phyloP scores from a whole-genome alignment of 2,329 filamentous ascomycete species.

The Penicillium janthinellum region DNA sequence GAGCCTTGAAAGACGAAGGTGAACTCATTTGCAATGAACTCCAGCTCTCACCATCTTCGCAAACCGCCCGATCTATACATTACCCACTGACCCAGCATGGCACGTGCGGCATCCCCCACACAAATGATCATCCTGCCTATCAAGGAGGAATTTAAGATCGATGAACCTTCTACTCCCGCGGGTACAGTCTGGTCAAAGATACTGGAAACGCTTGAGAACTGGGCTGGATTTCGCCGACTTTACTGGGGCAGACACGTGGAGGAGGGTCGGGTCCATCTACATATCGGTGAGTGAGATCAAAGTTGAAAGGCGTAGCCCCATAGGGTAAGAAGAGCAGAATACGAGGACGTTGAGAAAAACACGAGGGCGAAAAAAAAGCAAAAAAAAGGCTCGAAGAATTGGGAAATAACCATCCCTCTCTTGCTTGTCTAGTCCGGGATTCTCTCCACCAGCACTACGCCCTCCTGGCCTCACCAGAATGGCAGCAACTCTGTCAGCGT shows the following conservation, averaged over 20 bases:
- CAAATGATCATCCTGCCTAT: slow-evolving; percentile 40
- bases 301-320: background rate
- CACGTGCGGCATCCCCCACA: slow-evolving; percentile 23
- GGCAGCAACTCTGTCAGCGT: slow-evolving; percentile 13
- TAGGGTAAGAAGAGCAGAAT: background rate
- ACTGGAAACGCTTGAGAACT: slow-evolving; percentile 22
- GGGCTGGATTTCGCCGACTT: slow-evolving; percentile 28
- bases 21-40: background rate
- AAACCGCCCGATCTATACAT: background rate
- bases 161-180: slow-evolving; percentile 58
- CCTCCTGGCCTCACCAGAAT: slow-evolving; percentile 27
- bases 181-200: slow-evolving; percentile 26
- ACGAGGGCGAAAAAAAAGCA: slow-evolving; percentile 3
- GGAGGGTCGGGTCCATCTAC: slow-evolving; percentile 33
- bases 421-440: slow-evolving; percentile 19
- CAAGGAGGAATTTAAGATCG: slow-evolving; percentile 45
- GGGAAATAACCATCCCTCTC: background rate
- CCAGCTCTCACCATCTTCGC: background rate
- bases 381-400: background rate
- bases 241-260: slow-evolving; percentile 38
- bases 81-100: slow-evolving; percentile 4
- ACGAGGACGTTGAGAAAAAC: background rate
- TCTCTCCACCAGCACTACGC: slow-evolving; percentile 26
- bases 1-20: background rate
- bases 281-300: slow-evolving; percentile 27